A percentile compares a stretch with the other conserved stretches of the same genome.
Conservation (phyloP, 1,284 basidiomycete genomes). For the Porogramme epimiltina region DNA sequence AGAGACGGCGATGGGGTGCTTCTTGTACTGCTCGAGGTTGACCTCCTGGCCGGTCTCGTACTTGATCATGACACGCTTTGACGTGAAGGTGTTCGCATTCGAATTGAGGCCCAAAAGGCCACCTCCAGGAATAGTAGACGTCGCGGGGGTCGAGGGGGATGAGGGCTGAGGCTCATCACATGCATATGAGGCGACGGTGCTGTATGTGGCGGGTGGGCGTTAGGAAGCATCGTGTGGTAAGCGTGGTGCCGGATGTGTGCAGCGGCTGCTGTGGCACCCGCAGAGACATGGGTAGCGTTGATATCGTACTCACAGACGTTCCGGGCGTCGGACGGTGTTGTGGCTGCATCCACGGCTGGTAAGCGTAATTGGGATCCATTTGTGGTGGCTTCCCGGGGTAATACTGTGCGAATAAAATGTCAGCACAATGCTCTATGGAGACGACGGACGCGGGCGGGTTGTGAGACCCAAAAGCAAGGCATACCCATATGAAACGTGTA, state of each 20-base stretch:
- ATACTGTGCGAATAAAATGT: constrained; percentile 29
- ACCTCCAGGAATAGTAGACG: constrained; percentile 40
- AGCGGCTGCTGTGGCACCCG: constrained; percentile 58
- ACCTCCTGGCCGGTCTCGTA: constrained; percentile 63
- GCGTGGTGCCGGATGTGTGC: constrained; percentile 62
- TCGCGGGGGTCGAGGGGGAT: constrained; percentile 62
- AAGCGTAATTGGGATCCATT: constrained; percentile 32
- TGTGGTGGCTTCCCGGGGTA: constrained; percentile 32
- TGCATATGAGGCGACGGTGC: constrained; percentile 52
- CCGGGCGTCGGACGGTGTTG: constrained; percentile 33
- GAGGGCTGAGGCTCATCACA: constrained; percentile 53
- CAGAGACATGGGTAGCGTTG: constrained; percentile 61
- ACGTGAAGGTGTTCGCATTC: constrained; percentile 65
- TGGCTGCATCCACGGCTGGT: constrained; percentile 39
- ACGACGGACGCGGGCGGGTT: no score
- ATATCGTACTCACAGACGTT: constrained; percentile 42
- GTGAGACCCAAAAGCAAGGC: no score
- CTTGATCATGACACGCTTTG: constrained; percentile 56
- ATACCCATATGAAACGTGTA: no score
- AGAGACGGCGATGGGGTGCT: constrained; percentile 36
- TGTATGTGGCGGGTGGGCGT: constrained; percentile 50
- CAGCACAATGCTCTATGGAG: neutral
- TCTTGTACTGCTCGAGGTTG: constrained; percentile 53
- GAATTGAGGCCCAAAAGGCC: constrained; percentile 52
- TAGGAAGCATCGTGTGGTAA: constrained; percentile 55